Evolutionary conservation across 768 basidiomycete genomes (phyloP), one percentile per base, ranked within the genome.

Genomic region (Leccinum rimulosum): DNA sequence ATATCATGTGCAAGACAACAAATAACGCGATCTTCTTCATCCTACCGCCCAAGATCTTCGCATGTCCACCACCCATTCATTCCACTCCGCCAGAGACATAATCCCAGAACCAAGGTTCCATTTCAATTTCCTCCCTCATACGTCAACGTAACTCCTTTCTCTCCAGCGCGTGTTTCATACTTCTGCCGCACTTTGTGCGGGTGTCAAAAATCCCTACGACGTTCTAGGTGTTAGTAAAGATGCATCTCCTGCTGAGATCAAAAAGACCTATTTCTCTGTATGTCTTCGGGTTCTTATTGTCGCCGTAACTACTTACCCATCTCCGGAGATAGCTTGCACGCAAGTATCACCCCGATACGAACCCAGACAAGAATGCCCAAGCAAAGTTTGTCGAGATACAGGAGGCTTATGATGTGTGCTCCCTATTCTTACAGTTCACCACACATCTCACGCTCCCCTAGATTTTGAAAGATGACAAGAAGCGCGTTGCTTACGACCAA

Each of bases 341-440:
- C 61, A 96, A 98, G 79, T 97, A 90, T 69, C 97, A 99, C 74
- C 97, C 97, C 0, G 97, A 99, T 70, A 95, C 95, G 12, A 98
- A 95, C 75, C 90, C 93, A 45, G 93, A 96, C 76, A 90, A 93
- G 68, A 81, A 80, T 50, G 93, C 96, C 0, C 88, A 93, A 66
- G 91, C 91, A 62, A 93, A 91, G 72, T 99, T 99, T 73, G 82
- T 95, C 17, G 96, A 99, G 74, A 98, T 98, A 58, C 97, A 98
- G 72, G 84, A 87, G 66, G 97, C 97, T 11, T 99, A 98, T 77
- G 97, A 98, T 74, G 96, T 98, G 64, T 64, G 87, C 75, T 30
- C 51, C 50, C 33, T 40, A 25, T 57, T 59, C 58, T 52, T 52
- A 49, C 66, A 64, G 43, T 59, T 60, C 61, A 58, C 60, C 36